Conservation (phyloP, 257 asterid genomes). For the Jacaranda mimosifolia region DNA sequence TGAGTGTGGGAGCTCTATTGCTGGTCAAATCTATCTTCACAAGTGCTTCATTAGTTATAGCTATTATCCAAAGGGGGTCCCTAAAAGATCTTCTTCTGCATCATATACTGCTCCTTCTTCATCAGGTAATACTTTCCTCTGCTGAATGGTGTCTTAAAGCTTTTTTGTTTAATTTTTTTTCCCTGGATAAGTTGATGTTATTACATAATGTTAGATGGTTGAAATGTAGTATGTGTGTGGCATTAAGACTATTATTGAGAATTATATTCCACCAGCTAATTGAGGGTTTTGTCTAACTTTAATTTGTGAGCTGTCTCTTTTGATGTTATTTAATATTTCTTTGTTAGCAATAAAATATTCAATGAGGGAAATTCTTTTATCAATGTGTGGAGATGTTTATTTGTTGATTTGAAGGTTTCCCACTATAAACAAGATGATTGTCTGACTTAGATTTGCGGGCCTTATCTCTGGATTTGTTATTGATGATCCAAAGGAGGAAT, state of each 20-base stretch:
- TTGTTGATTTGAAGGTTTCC: constrained; percentile 25
- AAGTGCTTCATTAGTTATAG: constrained; percentile 73
- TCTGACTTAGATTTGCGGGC: constrained; percentile 55
- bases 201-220: background rate
- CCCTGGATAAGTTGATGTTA: background rate
- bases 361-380: constrained; percentile 9
- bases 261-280: constrained; percentile 4
- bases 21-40: constrained; percentile 73
- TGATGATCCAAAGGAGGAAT: constrained; percentile 25
- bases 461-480: constrained; percentile 41
- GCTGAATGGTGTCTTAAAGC: background rate
- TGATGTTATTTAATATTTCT: constrained; percentile 24
- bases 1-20: constrained; percentile 80
- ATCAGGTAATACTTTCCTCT: constrained; percentile 50
- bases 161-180: background rate
- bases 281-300: constrained; percentile 26
- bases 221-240: background rate
- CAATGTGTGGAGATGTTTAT: constrained; percentile 25
- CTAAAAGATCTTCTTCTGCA: constrained; percentile 61
- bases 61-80: constrained; percentile 67
- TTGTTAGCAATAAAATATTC: background rate
- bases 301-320: constrained; percentile 40
- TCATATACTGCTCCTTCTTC: constrained; percentile 63
- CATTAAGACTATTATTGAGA: constrained; percentile 10
- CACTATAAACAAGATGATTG: constrained; percentile 54